phyloP scores from a whole-genome alignment of 2,329 filamentous ascomycete species.

The Helotiales sp. region DNA sequence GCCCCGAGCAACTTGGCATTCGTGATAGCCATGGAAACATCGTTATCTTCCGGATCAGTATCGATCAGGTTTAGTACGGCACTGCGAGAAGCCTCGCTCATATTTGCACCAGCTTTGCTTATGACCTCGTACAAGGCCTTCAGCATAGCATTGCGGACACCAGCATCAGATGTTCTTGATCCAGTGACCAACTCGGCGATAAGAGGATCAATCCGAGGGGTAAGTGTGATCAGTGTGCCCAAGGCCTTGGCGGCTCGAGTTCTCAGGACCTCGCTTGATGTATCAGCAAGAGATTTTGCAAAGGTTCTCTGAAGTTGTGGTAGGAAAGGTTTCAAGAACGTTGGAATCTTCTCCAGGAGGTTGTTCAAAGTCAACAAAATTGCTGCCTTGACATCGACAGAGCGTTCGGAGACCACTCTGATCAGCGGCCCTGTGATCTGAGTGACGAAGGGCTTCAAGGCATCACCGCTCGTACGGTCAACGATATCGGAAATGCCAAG shows the following conservation, averaged over 20 bases:
- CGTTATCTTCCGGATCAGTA: slow-evolving; percentile 72
- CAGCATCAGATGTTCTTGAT: slow-evolving; percentile 82
- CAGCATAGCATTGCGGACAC: slow-evolving; percentile 93
- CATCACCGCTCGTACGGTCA: slow-evolving; percentile 83
- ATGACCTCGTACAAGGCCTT: slow-evolving; percentile 96
- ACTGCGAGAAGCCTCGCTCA: slow-evolving; percentile 85
- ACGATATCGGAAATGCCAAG: slow-evolving; percentile 94
- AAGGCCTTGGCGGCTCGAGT: slow-evolving; percentile 89
- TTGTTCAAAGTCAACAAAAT: slow-evolving; percentile 95
- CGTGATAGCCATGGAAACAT: slow-evolving; percentile 80
- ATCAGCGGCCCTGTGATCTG: slow-evolving; percentile 97
- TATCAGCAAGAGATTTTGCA: slow-evolving; percentile 91
- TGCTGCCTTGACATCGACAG: slow-evolving; percentile 92
- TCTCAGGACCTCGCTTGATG: slow-evolving; percentile 84
- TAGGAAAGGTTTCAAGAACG: slow-evolving; percentile 93
- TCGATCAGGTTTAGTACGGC: slow-evolving; percentile 91
- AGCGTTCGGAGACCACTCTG: slow-evolving; percentile 94
- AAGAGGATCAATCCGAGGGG: slow-evolving; percentile 90
- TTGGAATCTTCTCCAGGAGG: slow-evolving; percentile 92
- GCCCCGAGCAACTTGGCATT: slow-evolving; percentile 89
- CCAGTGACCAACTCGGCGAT: slow-evolving; percentile 93
- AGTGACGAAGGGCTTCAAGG: slow-evolving; percentile 91
- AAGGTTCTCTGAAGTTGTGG: slow-evolving; percentile 96
- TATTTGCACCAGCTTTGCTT: slow-evolving; percentile 89
- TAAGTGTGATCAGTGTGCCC: slow-evolving; percentile 93